phyloP scores from a whole-genome alignment of 2,329 filamentous ascomycete species.

The Fusarium sp. region DNA sequence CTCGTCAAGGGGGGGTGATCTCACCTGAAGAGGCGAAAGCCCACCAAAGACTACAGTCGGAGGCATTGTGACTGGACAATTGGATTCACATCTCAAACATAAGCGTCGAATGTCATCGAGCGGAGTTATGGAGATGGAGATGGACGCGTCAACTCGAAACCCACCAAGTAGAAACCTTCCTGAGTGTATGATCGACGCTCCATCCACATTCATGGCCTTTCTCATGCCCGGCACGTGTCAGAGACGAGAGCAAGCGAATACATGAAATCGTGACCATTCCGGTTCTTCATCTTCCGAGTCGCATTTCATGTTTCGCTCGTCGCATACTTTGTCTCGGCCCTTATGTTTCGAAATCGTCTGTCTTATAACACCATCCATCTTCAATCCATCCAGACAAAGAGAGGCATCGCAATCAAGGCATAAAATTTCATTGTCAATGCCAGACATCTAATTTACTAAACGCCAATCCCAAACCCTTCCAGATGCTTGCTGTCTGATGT shows the following conservation, averaged over 20 bases:
- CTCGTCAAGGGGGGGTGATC: conserved; percentile 16
- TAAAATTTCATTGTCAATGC: conserved; percentile 28
- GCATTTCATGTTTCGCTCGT: conserved; percentile 30
- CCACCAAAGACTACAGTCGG: conserved; percentile 8
- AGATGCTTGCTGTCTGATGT: conserved; percentile 15
- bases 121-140: conserved; percentile 10
- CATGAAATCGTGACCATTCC: conserved; percentile 20
- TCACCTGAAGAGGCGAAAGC: conserved; percentile 12
- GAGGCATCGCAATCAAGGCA: conserved; percentile 10
- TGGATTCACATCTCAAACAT: conserved; percentile 34
- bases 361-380: neutral
- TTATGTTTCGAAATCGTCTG: conserved; percentile 16
- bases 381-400: neutral
- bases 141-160: conserved; percentile 41
- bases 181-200: conserved; percentile 33
- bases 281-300: conserved; percentile 33
- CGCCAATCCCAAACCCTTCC: conserved; percentile 6
- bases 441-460: conserved; percentile 28
- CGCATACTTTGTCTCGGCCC: conserved; percentile 11
- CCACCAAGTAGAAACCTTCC: conserved; percentile 17
- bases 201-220: conserved; percentile 3
- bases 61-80: conserved; percentile 23
- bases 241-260: conserved; percentile 7
- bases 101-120: conserved; percentile 6
- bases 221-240: conserved; percentile 19